Base-by-base conservation (phyloP, 2,329 filamentous ascomycete species). In the Aspergillus ibericus region DNA sequence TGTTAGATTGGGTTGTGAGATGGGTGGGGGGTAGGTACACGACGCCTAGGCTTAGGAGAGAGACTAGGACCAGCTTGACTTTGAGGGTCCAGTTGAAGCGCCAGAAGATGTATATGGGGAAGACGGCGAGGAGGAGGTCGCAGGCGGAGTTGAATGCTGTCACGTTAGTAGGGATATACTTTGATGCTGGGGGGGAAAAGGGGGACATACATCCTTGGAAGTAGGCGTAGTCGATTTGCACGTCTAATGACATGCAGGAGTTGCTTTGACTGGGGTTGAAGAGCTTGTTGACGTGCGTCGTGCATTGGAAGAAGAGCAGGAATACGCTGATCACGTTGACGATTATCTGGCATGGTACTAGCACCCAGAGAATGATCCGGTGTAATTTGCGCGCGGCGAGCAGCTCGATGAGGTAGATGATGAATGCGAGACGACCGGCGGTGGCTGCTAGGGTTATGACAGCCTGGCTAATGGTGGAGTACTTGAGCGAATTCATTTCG, bases 101-200 rank as follows among this genome's bases (percentile, higher is more conserved):
- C 51, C 51, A 44, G 36, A 53, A 44, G 10, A 53, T 44, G 7
- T 53, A 53, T n/a, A 53, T 42, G 4, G 51, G 51, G 16, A 44
- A 53, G 25, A 20, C 6, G 10, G 51, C 51, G 22, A 53, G 51
- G 3, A 53, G 29, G 6, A 44, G 36, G 32, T 53, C 51, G 16
- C 51, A 44, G 16, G 51, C 36, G 5, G 51, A 53, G 25, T 53
- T 53, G 51, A 44, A 42, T 8, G 51, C 36, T 53, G 5, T 3
- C 3, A 25, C 3, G 22, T n/a, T n/a, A n/a, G n/a, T n/a, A n/a
- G n/a, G 22, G 22, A 25, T 25, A 25, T n/a, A n/a, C n/a, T n/a
- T n/a, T n/a, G n/a, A 25, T 25, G 22, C 22, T 3, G 22, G 3
- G 22, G 22, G 15, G 7, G 12, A 5, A 10, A 16, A 5, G 22